Evolutionary conservation across 805 yeast genomes (phyloP), one percentile per base, ranked within the genome.

Genomic region (Metschnikowia colocasiae): DNA sequence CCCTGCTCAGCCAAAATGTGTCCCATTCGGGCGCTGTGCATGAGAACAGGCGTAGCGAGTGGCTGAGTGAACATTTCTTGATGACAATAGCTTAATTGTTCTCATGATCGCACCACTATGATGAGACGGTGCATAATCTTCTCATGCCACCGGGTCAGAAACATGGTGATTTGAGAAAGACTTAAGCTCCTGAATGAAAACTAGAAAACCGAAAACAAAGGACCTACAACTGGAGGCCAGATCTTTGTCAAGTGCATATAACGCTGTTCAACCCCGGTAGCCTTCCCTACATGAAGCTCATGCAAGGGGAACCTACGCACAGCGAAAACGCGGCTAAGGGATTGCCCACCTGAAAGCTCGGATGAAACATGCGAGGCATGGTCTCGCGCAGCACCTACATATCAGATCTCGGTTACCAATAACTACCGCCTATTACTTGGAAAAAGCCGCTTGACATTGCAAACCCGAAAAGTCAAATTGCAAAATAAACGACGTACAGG

Each of bases 251-350:
- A 13, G 38, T 35, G 38, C 39, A 20, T 35, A 15, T 16, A 35
- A n/a, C 26, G n/a, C 39, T n/a, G 18, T 5, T 22, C 16, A 12
- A 20, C 12, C 6, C 30, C 30, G 30, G 20, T 25, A 13, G 29
- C 20, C 40, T 36, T 36, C 40, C 20, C 30, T 36, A 36, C 40
- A 36, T 36, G 30, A 36, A 25, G 38, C 40, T 23, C 19, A 36
- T 36, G 40, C 40, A 36, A 26, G 40, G 40, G 40, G 40, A 23
- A 16, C 19, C 26, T 10, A 36, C 40, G 40, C 22, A 36, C 26
- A 15, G 30, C n/a, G 20, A 36, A 36, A 23, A 23, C 15, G 40
- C 40, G 30, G 40, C 30, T 25, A 26, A 13, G 10, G 19, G 7
- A 3, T n/a, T 23, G 10, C 19, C 26, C 7, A 35, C n/a, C 30